Base-by-base conservation (phyloP, 192 early-diverging fungal species). In the Backusella macrospora region DNA sequence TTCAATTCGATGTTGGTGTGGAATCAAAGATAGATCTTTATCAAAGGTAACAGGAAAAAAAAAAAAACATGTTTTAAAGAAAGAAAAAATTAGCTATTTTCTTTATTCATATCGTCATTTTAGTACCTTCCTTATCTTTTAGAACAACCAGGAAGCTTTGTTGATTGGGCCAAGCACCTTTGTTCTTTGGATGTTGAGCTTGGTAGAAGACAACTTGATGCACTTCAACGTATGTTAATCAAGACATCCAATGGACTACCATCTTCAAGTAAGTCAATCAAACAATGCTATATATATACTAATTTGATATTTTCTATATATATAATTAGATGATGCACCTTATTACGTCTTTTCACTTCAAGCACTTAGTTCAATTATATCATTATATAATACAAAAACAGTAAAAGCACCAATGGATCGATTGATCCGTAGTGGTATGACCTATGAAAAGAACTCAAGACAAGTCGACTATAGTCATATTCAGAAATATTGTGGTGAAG, bases 91-190 rank as follows among this genome's bases (percentile, higher is more conserved):
- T 66, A 42, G 43, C 9, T 15, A 5, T 39, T 49, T 13, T 34
- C 65, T 38, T 21, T 49, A 42, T 43, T 64, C 34, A 38, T 52
- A 43, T 9, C 62, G 21, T 40, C 29, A 10, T 6, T 1, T 16
- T 72, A 86, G 85, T 73, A 80, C 21, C 38, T 84, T 5, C 70
- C 80, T 39, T 76, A 80, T 4, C 77, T 86, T 71, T 45, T 85
- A 70, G 73, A 75, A 2, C 73, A 76, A 29, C 34, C 46, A 6
- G 76, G 80, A 8, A 83, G 78, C 8, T 75, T 80, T 13, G 72
- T 78, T 52, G 83, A 86, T 5, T 86, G 85, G 83, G 80, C 78
- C 39, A 45, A 74, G 21, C 73, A 68, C 10, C 49, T 86, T 0
- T 66, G 67, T 7, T 73, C 73, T 0, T 38, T 76, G 10, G 77